Conservation (phyloP, 192 early-diverging fungal genomes). For the Umbelopsis sp. region DNA sequence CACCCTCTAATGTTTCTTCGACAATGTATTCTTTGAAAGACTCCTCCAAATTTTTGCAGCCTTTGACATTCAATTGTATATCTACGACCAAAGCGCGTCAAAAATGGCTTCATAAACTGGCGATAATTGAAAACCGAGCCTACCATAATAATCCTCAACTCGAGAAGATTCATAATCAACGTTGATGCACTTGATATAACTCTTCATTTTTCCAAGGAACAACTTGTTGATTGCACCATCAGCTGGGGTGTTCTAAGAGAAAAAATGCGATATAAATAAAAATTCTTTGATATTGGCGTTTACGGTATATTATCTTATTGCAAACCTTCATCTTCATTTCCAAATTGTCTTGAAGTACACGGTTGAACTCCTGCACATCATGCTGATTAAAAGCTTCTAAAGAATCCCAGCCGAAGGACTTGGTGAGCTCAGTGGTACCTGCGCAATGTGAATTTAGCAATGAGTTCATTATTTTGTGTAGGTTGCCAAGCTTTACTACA, state of each 20-base stretch:
- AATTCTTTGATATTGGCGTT: not conserved
- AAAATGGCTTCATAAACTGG: not conserved
- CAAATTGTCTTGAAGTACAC: constrained; percentile 95
- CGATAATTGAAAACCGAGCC: not conserved
- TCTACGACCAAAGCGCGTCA: constrained; percentile 51
- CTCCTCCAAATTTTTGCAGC: constrained; percentile 80
- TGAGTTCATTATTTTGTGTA: no score
- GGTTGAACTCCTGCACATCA: constrained; percentile 98
- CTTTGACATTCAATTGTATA: constrained; percentile 97
- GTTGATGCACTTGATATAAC: constrained; percentile 93
- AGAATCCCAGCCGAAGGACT: constrained; percentile 98
- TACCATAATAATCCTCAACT: constrained; percentile 93
- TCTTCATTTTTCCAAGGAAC: constrained; percentile 98
- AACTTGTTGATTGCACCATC: constrained; percentile 90
- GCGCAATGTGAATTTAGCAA: not conserved
- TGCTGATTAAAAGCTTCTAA: constrained; percentile 96
- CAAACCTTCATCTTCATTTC: constrained; percentile 96
- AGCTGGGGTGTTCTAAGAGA: constrained; percentile 74
- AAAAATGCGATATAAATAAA: not conserved
- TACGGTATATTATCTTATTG: not conserved
- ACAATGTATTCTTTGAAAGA: constrained; percentile 91
- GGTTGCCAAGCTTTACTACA: not conserved
- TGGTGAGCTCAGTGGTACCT: constrained; percentile 92
- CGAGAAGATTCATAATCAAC: constrained; percentile 95
- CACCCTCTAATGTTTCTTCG: constrained; percentile 93